Base-by-base conservation (phyloP, 2,329 filamentous ascomycete species). In the Nemania abortiva region DNA sequence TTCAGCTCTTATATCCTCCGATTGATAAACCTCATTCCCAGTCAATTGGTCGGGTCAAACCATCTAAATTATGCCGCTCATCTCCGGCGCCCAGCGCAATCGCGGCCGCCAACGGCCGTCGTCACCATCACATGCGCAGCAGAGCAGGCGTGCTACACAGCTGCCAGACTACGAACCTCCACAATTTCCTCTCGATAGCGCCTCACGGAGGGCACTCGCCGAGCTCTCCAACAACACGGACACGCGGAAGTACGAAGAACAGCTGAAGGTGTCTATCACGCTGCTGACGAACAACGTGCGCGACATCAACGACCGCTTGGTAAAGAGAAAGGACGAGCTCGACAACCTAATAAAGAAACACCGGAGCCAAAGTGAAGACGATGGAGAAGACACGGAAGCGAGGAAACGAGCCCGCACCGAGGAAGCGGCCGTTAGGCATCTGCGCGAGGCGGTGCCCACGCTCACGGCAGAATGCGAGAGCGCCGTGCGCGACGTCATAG, bases 91-190 rank as follows among this genome's bases (percentile, higher is more conserved):
- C n/a, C n/a, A n/a, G n/a, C 67, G 68, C 55, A 62, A 65, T 15
- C 70, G 70, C 24, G 65, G 57, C 60, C 68, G 60, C 7, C 31
- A n/a, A 45, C 54, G 55, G 13, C 34, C 62, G 18, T 56, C 70
- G 11, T 66, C 65, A n/a, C 54, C 68, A 20, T 29, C 68, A 10
- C 60, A 56, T 13, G 11, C 60, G 10, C 66, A 69, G 42, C 69
- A 59, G 22, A 50, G 65, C 24, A 53, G 66, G 34, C 69, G 47
- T 2, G 63, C 76, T 5, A 70, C 78, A 24, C 75, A 80, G 15
- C 77, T 88, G n/a, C 86, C 86, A 2, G 78, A 80, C 1, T 88
- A 89, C 78, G 81, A 89, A 65, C 79, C 84, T 2, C 86, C 84
- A 7, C 75, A 79, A 10, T 84, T 81, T 65, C 82, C 84, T 6